Evolutionary conservation across 805 yeast species (phyloP), one percentile per base, ranked within the genome.

Genomic region (Torulaspora gathmanii): DNA sequence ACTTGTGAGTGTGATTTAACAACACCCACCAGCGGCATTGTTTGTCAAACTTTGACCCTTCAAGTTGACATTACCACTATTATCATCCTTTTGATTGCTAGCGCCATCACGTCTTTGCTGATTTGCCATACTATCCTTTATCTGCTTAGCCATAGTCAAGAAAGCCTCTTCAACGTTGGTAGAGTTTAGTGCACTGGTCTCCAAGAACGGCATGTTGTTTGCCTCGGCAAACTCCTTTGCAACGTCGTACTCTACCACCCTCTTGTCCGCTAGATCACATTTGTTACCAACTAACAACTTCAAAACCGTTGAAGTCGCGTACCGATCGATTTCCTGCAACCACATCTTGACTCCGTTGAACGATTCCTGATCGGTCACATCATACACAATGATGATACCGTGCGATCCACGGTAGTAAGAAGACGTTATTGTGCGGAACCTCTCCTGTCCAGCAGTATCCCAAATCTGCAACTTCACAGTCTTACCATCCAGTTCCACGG

Each of bases 391-490:
- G 60, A 91, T 93, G 68, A 91, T 93, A 50, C 99, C 99, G 65
- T 91, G 98, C 10, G 98, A 96, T 46, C 99, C 99, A 68, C 99
- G 84, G 75, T 91, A 91, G 73, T 91, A 91, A 12, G 96, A 87
- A 11, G 96, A 86, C 10, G 98, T 93, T 71, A 91, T 91, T 41
- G 99, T 93, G 71, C 98, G 83, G 74, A 93, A 93, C 60, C 99
- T 77, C 70, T 93, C 99, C 73, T 93, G 99, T 37, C 99, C 99
- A 10, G 98, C 99, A 45, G 99, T 93, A 67, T 93, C 99, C 99
- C 99, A 93, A 64, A 93, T 91, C 73, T 93, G 99, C 64, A 93
- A 78, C 72, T 93, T 93, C 66, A 93, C 93, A 44, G 95, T 87
- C 74, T 93, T 93, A 54, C 98, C 98, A 59, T 93, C 97, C 50